Evolutionary conservation across 768 basidiomycete genomes (phyloP).

Genomic region (Myochromella boudieri): DNA sequence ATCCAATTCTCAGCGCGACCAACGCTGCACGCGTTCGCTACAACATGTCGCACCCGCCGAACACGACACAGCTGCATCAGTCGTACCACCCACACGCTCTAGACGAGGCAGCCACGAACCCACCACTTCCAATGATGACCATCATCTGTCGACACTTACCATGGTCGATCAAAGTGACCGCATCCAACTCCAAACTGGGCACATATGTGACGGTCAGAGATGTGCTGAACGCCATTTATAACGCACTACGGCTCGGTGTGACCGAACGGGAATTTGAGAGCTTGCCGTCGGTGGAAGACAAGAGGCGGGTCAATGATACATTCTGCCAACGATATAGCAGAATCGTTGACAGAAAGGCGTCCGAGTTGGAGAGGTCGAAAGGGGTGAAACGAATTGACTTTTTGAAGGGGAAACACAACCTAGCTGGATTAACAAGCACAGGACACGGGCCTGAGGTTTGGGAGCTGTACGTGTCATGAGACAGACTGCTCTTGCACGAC

Average conservation of each 20-base stretch:
- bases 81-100: conserved; percentile 23
- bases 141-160: conserved; percentile 30
- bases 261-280: conserved; percentile 38
- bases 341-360: conserved; percentile 26
- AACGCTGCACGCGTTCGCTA: conserved; percentile 7
- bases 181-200: conserved; percentile 15
- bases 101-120: conserved; percentile 33
- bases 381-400: conserved; percentile 59
- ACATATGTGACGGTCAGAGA: conserved; percentile 39
- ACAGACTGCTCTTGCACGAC: conserved; percentile 1
- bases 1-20: conserved; percentile 13
- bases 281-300: conserved; percentile 28
- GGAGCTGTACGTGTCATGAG: conserved; percentile 28
- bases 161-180: conserved; percentile 34
- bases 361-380: conserved; percentile 40
- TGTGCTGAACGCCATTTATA: conserved; percentile 47
- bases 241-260: conserved; percentile 39
- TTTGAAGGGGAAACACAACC: conserved; percentile 36
- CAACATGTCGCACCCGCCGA: conserved; percentile 15
- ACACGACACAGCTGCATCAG: conserved; percentile 9
- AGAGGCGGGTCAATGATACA: conserved; percentile 36
- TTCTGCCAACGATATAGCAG: conserved; percentile 40
- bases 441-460: conserved; percentile 34
- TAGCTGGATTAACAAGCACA: conserved; percentile 39
- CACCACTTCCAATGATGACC: conserved; percentile 29